A percentile compares a stretch with the other conserved stretches of the same genome.
These are phyloP conservation scores for Bifiguratus adelaidae DNA, from an alignment of 192 early-diverging fungal species.

Conservation along the genomic window DNA sequence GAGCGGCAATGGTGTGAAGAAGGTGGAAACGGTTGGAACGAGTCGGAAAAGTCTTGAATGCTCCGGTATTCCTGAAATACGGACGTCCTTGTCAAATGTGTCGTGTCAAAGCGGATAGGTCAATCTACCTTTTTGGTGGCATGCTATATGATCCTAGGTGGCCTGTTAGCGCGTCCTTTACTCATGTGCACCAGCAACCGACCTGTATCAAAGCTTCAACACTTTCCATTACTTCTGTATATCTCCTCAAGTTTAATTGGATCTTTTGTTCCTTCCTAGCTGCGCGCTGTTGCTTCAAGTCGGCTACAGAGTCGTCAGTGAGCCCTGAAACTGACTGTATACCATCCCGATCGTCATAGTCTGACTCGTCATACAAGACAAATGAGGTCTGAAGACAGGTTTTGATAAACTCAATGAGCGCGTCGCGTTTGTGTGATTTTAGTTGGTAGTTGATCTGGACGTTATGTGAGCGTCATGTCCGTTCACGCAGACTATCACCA, in stretches of 20 bases:
- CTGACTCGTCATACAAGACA: constrained; percentile 45
- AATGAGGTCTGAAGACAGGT: constrained; percentile 78
- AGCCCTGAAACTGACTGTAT: no score
- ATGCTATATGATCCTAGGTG: constrained; percentile 31
- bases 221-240: constrained; percentile 66
- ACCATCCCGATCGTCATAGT: constrained; percentile 1
- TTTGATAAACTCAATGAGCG: constrained; percentile 90
- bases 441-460: constrained; percentile 38
- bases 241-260: constrained; percentile 55
- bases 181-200: background rate
- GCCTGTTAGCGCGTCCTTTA: background rate
- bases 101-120: background rate
- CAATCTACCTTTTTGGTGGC: constrained; percentile 26
- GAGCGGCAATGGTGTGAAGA: constrained; percentile 79
- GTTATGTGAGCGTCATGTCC: constrained; percentile 32
- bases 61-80: constrained; percentile 32
- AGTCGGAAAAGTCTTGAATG: constrained; percentile 69
- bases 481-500: background rate
- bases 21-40: constrained; percentile 71
- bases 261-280: constrained; percentile 24
- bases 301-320: background rate
- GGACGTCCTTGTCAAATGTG: background rate
- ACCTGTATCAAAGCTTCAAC: constrained; percentile 73
- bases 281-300: constrained; percentile 13
- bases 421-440: constrained; percentile 80